A percentile compares a stretch with the other conserved stretches of the same genome.
These are phyloP conservation scores for Pistacia integerrima DNA, from an alignment of 345 rosid species.

Conservation along the genomic window DNA sequence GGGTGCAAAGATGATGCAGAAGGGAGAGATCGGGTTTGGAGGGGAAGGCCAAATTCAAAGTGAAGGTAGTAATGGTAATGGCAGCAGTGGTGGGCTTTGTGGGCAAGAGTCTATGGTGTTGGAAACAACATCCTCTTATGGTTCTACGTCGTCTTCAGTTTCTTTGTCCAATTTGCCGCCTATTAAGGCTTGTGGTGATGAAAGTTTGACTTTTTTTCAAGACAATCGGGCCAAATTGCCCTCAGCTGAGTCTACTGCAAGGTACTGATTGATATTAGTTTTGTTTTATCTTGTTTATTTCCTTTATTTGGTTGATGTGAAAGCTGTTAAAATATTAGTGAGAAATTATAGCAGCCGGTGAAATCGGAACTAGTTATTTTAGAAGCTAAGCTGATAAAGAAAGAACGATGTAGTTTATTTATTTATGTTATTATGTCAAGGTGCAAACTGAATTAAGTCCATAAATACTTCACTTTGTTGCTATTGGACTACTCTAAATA, in stretches of 20 bases:
- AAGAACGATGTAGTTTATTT: not conserved
- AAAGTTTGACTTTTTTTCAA: conserved; percentile 25
- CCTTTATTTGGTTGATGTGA: conserved; percentile 15
- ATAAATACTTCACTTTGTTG: not conserved
- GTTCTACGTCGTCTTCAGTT: conserved; percentile 72
- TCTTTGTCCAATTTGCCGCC: conserved; percentile 64
- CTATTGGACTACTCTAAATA: not conserved
- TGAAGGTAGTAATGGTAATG: not conserved
- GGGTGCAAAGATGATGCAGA: conserved; percentile 53
- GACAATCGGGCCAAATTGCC: conserved; percentile 37
- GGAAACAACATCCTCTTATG: conserved; percentile 77
- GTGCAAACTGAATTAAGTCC: not conserved
- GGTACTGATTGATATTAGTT: conserved; percentile 35
- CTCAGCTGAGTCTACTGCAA: conserved; percentile 42
- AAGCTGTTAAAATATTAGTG: conserved; percentile 3
- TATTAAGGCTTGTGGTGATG: conserved; percentile 47
- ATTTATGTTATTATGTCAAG: conserved; percentile 21
- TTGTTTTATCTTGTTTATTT: not conserved
- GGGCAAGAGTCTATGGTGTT: conserved; percentile 70
- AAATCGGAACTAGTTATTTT: not conserved
- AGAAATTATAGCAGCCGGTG: not conserved
- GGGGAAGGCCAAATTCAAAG: conserved; percentile 30
- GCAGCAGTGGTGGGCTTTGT: conserved; percentile 19
- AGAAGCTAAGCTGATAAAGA: not conserved
- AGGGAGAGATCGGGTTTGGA: conserved; percentile 28